Conservation (phyloP, 2,329 filamentous ascomycete species). For the Botrytis sinoallii region DNA sequence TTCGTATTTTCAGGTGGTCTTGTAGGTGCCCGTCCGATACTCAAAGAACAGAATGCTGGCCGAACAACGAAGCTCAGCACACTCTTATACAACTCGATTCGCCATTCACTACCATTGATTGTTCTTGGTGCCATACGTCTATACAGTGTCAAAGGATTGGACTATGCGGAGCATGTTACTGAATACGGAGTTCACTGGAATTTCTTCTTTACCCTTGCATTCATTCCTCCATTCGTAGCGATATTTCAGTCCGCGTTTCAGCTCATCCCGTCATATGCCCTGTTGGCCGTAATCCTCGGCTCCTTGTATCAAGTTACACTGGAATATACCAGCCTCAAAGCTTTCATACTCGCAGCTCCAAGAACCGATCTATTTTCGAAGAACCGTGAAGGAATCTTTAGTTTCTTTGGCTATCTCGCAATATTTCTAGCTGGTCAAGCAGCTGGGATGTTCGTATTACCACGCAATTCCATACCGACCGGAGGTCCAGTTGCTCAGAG, state of each 20-base stretch:
- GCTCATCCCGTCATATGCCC: conserved; percentile 72
- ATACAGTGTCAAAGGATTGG: conserved; percentile 85
- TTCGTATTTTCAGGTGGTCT: conserved; percentile 94
- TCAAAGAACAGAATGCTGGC: conserved; percentile 64
- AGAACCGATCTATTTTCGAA: conserved; percentile 76
- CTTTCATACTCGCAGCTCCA: conserved; percentile 78
- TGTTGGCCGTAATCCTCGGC: conserved; percentile 67
- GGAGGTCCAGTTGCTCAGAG: conserved; percentile 48
- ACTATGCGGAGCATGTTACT: conserved; percentile 95
- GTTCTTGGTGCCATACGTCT: conserved; percentile 77
- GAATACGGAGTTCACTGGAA: conserved; percentile 99
- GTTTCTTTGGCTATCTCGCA: conserved; percentile 87
- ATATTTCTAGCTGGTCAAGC: conserved; percentile 92
- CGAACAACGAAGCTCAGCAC: conserved; percentile 48
- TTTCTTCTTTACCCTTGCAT: conserved; percentile 94
- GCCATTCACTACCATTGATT: conserved; percentile 80
- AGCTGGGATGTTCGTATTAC: conserved; percentile 75
- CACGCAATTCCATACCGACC: conserved; percentile 49
- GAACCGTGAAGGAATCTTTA: conserved; percentile 95
- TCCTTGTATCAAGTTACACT: conserved; percentile 71
- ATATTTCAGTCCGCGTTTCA: conserved; percentile 71
- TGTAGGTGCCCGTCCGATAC: conserved; percentile 77
- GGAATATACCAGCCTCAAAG: conserved; percentile 73
- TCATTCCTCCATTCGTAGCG: conserved; percentile 85
- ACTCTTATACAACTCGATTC: conserved; percentile 64